A percentile compares a stretch with the other conserved stretches of the same genome.
These are phyloP conservation scores for Stentor coeruleus DNA, from an alignment of 73 alveolate species.

Conservation along the genomic window DNA sequence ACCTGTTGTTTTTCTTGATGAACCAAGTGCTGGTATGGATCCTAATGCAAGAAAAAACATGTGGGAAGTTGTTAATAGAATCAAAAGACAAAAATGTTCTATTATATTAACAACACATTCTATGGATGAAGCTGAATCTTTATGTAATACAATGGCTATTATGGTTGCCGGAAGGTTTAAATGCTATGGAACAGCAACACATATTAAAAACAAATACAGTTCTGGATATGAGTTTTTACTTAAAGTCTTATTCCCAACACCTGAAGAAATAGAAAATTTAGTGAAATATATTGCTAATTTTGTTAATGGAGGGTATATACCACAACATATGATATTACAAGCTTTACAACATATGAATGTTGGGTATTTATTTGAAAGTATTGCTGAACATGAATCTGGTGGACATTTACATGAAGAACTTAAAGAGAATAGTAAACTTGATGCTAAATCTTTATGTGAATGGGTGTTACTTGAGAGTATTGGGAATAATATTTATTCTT, in stretches of 20 bases:
- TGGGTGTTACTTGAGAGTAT: conserved; percentile 46
- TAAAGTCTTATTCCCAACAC: conserved; percentile 47
- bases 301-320: background rate
- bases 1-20: conserved; percentile 92
- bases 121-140: conserved; percentile 94
- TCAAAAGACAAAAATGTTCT: conserved; percentile 65
- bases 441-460: conserved; percentile 39
- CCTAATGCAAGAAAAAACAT: conserved; percentile 84
- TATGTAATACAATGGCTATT: conserved; percentile 84
- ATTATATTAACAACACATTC: conserved; percentile 83
- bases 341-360: background rate
- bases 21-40: conserved; percentile 98
- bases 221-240: conserved; percentile 82
- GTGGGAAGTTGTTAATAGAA: conserved; percentile 89
- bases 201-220: conserved; percentile 82
- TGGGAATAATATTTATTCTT: conserved; percentile 46
- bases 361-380: background rate
- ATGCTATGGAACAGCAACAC: conserved; percentile 82
- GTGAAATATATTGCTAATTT: background rate
- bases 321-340: background rate
- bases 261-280: conserved; percentile 31
- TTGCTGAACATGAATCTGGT: conserved; percentile 24
- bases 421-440: conserved; percentile 34
- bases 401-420: conserved; percentile 37
- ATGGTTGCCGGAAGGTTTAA: conserved; percentile 86